These are phyloP conservation scores for Trichoderma asperellum DNA, from an alignment of 2,329 filamentous ascomycete genomes.

Conservation along the genomic window DNA sequence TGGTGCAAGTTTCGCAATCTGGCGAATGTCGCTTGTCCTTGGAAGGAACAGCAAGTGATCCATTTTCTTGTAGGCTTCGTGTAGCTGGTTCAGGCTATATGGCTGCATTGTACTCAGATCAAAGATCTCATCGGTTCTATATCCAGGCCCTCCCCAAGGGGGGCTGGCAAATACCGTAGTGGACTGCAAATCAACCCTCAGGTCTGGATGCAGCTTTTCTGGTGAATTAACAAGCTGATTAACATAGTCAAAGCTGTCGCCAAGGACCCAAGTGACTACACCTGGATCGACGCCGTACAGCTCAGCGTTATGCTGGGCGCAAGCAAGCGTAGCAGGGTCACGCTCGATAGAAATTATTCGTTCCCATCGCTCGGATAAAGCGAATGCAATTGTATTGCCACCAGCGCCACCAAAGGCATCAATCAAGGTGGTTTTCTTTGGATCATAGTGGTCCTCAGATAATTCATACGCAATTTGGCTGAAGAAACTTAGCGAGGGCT, in stretches of 20 bases:
- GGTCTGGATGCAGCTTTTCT: constrained; percentile 43
- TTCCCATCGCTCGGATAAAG: constrained; percentile 76
- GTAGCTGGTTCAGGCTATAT: constrained; percentile 70
- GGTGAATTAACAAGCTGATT: constrained; percentile 47
- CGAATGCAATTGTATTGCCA: constrained; percentile 95
- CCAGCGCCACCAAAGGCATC: constrained; percentile 92
- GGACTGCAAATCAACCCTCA: constrained; percentile 47
- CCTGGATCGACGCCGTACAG: constrained; percentile 77
- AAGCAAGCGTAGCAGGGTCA: constrained; percentile 77
- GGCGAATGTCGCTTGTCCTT: constrained; percentile 78
- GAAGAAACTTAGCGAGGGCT: neutral
- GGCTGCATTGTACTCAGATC: constrained; percentile 86
- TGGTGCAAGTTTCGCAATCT: constrained; percentile 66
- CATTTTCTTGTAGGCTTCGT: constrained; percentile 62
- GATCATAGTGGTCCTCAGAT: constrained; percentile 64
- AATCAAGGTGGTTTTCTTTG: constrained; percentile 68
- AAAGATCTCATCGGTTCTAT: constrained; percentile 69
- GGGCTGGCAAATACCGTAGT: constrained; percentile 62
- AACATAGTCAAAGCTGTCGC: constrained; percentile 81
- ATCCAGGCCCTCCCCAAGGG: constrained; percentile 63
- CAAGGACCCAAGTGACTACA: constrained; percentile 81
- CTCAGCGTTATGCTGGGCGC: constrained; percentile 88
- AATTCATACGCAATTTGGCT: constrained; percentile 79
- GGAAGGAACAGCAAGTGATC: constrained; percentile 80
- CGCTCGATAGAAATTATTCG: constrained; percentile 88